Percentiles rank a stretch among this genome's conserved stretches.
phyloP scores from a whole-genome alignment of 176 grass and related monocot species.

The Aegilops sharonensis region DNA sequence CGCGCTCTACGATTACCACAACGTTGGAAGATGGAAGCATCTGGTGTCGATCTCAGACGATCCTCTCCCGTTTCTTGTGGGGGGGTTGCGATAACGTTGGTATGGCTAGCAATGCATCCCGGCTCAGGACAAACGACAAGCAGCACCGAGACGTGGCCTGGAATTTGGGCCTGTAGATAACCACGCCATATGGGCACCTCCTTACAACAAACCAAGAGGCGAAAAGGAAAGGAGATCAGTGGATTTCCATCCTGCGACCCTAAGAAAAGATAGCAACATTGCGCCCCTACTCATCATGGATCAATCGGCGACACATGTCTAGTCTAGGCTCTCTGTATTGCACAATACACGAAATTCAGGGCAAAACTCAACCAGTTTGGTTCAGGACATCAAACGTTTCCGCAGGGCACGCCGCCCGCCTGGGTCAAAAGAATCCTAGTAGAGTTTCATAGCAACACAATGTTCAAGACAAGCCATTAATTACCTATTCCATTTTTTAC shows the following conservation, averaged over 20 bases:
- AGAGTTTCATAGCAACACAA: constrained; percentile 10
- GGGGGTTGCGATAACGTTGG: constrained; percentile 1
- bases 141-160: not conserved
- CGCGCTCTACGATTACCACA: too few relatives aligned
- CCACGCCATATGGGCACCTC: not conserved
- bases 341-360: not conserved
- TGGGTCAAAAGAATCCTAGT: constrained; percentile 23
- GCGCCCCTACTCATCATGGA: not conserved
- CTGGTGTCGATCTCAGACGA: not conserved
- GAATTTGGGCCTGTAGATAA: not conserved
- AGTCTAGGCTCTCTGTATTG: not conserved
- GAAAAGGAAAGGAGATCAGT: not conserved
- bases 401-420: not conserved
- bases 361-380: not conserved
- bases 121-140: not conserved
- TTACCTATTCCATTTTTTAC: constrained; percentile 48
- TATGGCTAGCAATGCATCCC: constrained; percentile 22
- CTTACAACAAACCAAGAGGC: not conserved
- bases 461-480: constrained; percentile 16
- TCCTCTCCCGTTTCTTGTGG: not conserved
- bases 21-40: not conserved
- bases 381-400: constrained; percentile 18
- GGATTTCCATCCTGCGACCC: not conserved
- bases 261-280: not conserved
- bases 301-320: not conserved